A percentile compares a stretch with the other conserved stretches of the same genome.
These are phyloP conservation scores for Magnolia sinica DNA, from an alignment of 164 flowering plant species.

Conservation along the genomic window DNA sequence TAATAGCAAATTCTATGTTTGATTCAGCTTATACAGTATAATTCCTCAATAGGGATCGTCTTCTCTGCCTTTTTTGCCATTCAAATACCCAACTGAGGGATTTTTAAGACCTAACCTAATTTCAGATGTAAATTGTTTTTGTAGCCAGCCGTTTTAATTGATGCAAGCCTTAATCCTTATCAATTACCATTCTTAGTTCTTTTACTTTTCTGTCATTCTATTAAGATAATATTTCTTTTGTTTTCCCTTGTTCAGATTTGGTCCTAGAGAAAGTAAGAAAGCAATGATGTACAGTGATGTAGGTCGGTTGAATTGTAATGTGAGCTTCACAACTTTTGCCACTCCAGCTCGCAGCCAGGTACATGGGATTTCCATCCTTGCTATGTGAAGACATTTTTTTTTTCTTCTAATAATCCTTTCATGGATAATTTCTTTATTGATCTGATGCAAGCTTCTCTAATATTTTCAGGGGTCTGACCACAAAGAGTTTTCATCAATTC, in stretches of 20 bases:
- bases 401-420: background rate
- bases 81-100: background rate
- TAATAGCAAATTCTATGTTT: background rate
- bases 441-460: background rate
- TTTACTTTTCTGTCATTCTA: background rate
- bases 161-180: background rate
- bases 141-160: background rate
- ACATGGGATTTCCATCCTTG: background rate
- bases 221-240: background rate
- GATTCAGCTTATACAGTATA: background rate
- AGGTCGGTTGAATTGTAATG: conserved; percentile 88
- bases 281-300: conserved; percentile 90
- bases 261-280: conserved; percentile 98
- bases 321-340: conserved; percentile 83
- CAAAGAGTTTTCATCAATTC: conserved; percentile 81
- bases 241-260: conserved; percentile 53
- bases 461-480: conserved; percentile 63
- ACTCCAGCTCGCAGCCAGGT: conserved; percentile 79
- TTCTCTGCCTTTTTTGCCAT: background rate
- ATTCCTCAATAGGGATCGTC: background rate
- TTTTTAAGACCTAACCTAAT: background rate
- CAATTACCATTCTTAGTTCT: background rate
- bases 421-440: background rate
- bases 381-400: background rate
- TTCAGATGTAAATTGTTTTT: background rate